Evolutionary conservation across 1,284 basidiomycete genomes (phyloP), one percentile per base, ranked within the genome.

Genomic region (Puccinia polysora): DNA sequence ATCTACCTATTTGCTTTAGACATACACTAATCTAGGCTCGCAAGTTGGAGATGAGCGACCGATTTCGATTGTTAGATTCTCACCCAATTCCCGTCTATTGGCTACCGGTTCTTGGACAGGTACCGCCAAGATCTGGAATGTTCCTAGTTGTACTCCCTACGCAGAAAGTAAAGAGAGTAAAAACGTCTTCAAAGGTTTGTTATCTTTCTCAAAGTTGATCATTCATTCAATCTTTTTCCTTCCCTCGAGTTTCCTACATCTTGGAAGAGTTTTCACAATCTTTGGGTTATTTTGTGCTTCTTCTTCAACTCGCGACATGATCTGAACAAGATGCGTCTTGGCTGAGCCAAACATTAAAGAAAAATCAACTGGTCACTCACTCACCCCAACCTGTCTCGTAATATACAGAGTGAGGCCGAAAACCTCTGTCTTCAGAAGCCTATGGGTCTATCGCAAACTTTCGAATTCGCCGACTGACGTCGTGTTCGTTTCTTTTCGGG

Each of bases 11-110:
- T n/a, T n/a, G n/a, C n/a, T n/a, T n/a, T n/a, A 94, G 89, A 89
- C 87, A 78, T 94, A 89, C 80, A 85, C 88, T 58, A 95, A 91
- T 77, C 85, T 97, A 55, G 96, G 96, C 30, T 97, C 95, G 0
- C 96, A 98, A 84, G 92, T 97, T 76, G 95, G 93, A 63, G 96
- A 97, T 78, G 92, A 96, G 75, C 85, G 96, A 60, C 93, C 95
- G 1, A 86, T 98, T 74, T 90, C 92, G 0, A 88, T 91, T 81
- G 90, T 97, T 34, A 88, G 96, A 28, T 98, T 98, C 80, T 88
- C 95, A 0, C 96, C 96, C 4, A 89, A 97, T 79, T 89, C 88
- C 75, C 81, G 89, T 78, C 84, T 90, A 55, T 84, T 98, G 32
- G 90, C 92, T 0, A 96, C 95, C 0, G 92, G 89, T 2, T 91